Evolutionary conservation across 441 rosid genomes (phyloP).

Genomic region (Corymbia citriodora): DNA sequence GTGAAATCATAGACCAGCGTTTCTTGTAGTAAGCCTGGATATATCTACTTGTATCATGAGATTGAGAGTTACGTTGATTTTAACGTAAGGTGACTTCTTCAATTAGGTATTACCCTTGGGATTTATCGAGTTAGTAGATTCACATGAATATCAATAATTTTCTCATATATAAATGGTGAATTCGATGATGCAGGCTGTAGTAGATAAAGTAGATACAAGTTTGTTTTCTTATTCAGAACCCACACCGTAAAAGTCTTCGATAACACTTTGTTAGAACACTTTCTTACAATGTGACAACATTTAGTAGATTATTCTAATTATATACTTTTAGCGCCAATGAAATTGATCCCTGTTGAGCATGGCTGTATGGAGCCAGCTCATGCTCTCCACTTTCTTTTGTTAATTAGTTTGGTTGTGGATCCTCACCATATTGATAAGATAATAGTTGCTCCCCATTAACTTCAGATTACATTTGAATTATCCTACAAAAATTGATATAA

Average conservation of each 20-base stretch:
- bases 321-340: background rate
- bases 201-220: background rate
- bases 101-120: background rate
- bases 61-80: background rate
- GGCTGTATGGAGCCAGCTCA: background rate
- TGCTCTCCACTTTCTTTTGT: background rate
- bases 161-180: background rate
- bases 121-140: background rate
- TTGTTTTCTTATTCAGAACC: background rate
- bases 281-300: background rate
- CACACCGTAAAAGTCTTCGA: background rate
- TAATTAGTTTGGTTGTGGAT: background rate
- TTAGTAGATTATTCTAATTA: background rate
- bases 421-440: background rate
- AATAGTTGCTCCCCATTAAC: background rate
- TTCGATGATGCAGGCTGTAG: background rate
- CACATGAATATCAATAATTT: background rate
- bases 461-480: background rate
- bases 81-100: background rate
- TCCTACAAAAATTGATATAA: background rate
- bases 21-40: background rate
- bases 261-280: background rate
- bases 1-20: background rate
- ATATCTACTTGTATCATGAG: background rate
- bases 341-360: background rate